Percentiles rank a stretch among this genome's conserved stretches.
phyloP scores from a whole-genome alignment of 805 yeast genomes.

The Grigorovia humatica region DNA sequence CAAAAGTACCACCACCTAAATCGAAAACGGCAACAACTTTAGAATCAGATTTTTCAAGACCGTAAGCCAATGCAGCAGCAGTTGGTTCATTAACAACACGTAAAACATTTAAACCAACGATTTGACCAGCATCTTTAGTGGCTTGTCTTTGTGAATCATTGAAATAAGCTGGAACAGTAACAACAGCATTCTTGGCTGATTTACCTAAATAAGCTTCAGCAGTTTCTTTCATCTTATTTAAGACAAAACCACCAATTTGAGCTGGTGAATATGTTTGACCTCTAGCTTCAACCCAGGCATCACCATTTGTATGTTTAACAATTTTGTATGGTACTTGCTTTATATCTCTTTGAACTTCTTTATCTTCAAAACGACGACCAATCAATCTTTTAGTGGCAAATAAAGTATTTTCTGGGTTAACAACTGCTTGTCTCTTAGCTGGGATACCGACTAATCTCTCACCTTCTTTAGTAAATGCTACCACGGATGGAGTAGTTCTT shows the following conservation, averaged over 20 bases:
- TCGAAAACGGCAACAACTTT: constrained; percentile 92
- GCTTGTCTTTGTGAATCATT: constrained; percentile 79
- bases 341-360: constrained; percentile 84
- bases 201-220: constrained; percentile 89
- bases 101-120: constrained; percentile 80
- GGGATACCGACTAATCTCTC: constrained; percentile 89
- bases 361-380: constrained; percentile 84
- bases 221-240: constrained; percentile 97
- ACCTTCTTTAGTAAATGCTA: constrained; percentile 86
- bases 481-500: constrained; percentile 88
- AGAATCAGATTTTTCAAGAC: constrained; percentile 70
- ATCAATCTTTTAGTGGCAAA: constrained; percentile 92
- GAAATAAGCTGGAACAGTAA: constrained; percentile 83
- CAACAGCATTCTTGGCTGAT: constrained; percentile 78
- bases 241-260: constrained; percentile 87
- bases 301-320: constrained; percentile 84
- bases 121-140: constrained; percentile 94
- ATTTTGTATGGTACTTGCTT: constrained; percentile 84
- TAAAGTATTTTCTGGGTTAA: constrained; percentile 86
- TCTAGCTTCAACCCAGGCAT: constrained; percentile 91
- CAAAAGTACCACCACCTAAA: constrained; percentile 98
- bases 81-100: constrained; percentile 81
- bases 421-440: constrained; percentile 93
- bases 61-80: constrained; percentile 90
- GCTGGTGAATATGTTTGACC: constrained; percentile 88